These are phyloP conservation scores for Halophytophthora polymorphica DNA, from an alignment of 352 stramenopile genomes.

Conservation along the genomic window DNA sequence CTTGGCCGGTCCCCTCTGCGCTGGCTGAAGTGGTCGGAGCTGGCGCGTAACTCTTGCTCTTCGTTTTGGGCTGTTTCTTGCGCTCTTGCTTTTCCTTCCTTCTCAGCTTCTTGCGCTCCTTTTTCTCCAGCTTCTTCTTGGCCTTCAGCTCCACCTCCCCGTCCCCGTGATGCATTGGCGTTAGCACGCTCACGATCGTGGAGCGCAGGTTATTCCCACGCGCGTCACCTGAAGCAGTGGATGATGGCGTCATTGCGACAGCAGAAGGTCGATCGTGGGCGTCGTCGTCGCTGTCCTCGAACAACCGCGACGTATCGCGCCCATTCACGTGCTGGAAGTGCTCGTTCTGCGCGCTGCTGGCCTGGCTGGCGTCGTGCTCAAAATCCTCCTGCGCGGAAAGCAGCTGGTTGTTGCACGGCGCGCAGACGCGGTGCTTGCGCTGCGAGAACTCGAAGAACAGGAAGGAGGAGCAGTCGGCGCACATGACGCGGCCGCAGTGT, in stretches of 20 bases:
- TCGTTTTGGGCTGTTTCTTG: background rate
- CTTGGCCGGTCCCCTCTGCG: background rate
- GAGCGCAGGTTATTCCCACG: constrained; percentile 6
- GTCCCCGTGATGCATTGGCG: constrained; percentile 3
- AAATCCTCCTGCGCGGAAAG: constrained; percentile 23
- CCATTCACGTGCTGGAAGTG: background rate
- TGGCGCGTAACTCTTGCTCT: background rate
- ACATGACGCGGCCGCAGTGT: constrained; percentile 73
- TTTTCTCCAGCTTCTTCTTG: constrained; percentile 17
- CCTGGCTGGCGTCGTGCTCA: constrained; percentile 15
- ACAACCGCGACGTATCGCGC: constrained; percentile 3
- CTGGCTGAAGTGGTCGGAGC: background rate
- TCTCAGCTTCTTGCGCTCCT: constrained; percentile 11
- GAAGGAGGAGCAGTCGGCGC: constrained; percentile 70
- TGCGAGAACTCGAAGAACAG: constrained; percentile 55
- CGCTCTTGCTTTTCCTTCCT: constrained; percentile 13
- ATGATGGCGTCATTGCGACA: constrained; percentile 7
- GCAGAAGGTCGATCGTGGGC: constrained; percentile 2
- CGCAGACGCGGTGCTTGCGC: constrained; percentile 68
- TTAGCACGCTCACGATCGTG: constrained; percentile 9
- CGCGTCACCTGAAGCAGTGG: background rate
- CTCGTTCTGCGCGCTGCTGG: background rate
- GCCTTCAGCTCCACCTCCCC: constrained; percentile 9
- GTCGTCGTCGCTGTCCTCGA: constrained; percentile 5
- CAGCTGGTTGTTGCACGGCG: constrained; percentile 31